phyloP scores from a whole-genome alignment of 208 protist genomes.

The Crithidia brevicula region DNA sequence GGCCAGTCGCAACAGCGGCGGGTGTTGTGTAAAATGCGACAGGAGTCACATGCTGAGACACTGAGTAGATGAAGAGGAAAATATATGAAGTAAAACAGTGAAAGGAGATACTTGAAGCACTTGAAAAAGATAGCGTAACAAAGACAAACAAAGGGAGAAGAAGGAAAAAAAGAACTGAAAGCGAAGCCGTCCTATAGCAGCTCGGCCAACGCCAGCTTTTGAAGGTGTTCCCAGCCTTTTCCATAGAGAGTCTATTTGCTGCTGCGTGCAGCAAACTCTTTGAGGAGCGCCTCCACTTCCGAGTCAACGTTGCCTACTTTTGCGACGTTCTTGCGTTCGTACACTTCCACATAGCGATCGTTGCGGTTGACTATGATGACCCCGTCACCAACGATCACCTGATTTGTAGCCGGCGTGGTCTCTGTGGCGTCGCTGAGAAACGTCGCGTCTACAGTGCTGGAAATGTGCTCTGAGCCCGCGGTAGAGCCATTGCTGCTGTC shows the following conservation, averaged over 20 bases:
- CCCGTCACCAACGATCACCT: slow-evolving; percentile 52
- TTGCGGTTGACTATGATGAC: slow-evolving; percentile 67
- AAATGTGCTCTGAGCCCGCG: slow-evolving; percentile 1
- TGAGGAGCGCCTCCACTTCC: slow-evolving; percentile 43
- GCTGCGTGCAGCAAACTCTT: slow-evolving; percentile 36
- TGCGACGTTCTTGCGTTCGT: slow-evolving; percentile 50
- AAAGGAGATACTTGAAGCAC: slow-evolving; percentile 3
- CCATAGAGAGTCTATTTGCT: slow-evolving; percentile 6
- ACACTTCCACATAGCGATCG: slow-evolving; percentile 64
- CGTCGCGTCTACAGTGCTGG: slow-evolving; percentile 9
- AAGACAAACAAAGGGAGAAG: background rate
- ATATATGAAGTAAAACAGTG: slow-evolving; percentile 4
- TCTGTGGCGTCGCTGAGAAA: slow-evolving; percentile 18
- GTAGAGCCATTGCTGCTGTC: slow-evolving; percentile 25
- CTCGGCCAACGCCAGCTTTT: background rate
- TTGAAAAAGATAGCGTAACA: background rate
- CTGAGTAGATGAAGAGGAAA: slow-evolving; percentile 5
- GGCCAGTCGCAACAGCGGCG: background rate
- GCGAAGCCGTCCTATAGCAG: background rate
- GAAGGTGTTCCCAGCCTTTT: background rate
- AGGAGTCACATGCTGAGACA: background rate
- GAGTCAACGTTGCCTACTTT: slow-evolving; percentile 41
- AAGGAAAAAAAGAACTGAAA: background rate
- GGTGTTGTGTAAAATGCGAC: background rate
- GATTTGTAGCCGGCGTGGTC: slow-evolving; percentile 22